Evolutionary conservation across 352 stramenopile genomes (phyloP).

Genomic region (Phytophthora multivora): DNA sequence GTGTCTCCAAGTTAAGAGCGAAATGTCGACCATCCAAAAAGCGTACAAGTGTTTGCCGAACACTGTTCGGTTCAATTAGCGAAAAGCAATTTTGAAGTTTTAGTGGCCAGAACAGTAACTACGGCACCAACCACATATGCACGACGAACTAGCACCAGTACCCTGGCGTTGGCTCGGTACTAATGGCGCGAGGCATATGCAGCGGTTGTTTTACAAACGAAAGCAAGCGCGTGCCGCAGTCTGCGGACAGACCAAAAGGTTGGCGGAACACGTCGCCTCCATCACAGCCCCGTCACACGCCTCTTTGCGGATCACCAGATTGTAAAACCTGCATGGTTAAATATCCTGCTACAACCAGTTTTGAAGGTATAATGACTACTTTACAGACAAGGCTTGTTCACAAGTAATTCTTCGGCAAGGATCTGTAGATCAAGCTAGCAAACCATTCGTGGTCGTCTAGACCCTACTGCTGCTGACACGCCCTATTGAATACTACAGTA

Average conservation of each 20-base stretch:
- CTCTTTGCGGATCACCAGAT: conserved; percentile 9
- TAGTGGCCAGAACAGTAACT: background rate
- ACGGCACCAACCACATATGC: background rate
- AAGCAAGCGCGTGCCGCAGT: no score
- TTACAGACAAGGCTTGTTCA: background rate
- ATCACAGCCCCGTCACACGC: no score
- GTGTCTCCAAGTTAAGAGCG: no score
- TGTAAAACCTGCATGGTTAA: background rate
- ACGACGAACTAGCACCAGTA: background rate
- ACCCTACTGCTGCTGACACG: no score
- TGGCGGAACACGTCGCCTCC: no score
- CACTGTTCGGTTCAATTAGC: background rate
- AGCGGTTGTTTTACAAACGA: no score
- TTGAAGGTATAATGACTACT: background rate
- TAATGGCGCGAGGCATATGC: background rate
- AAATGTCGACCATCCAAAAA: conserved; percentile 9
- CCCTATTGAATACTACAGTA: no score
- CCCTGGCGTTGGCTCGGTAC: background rate
- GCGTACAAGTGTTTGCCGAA: background rate
- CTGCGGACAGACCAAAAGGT: no score
- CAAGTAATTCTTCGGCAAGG: no score
- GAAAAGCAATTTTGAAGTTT: conserved; percentile 16
- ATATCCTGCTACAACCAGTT: background rate
- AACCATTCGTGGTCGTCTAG: background rate
- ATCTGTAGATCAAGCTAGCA: background rate